Evolutionary conservation across 176 grass and related monocot species (phyloP), one percentile per base, ranked within the genome.

Genomic region (Elymus sibiricus): DNA sequence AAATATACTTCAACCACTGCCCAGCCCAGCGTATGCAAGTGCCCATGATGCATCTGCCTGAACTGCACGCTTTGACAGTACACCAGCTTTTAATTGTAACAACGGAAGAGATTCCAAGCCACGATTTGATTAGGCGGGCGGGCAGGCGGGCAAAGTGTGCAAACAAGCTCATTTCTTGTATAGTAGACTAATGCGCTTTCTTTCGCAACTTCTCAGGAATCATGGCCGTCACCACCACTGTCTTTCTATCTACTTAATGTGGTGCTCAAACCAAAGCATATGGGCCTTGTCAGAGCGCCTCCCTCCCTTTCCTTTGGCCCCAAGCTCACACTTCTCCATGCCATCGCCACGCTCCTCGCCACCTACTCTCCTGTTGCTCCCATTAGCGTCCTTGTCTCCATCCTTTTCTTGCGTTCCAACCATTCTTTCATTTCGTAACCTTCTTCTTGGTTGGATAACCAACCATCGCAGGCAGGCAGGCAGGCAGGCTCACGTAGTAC

Each of bases 261-360:
- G 82, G 89, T 87, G 79, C 85, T 91, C 61, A 66, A 87, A 88
- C 70, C 85, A 53, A 88, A 85, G 85, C 89, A 85, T 91, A 88
- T 91, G 90, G 89, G 82, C 43, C 49, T 61, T 70, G 90, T 85
- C 82, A 91, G 89, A 80, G 75, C 15, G 39, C 22, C 4, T 0
- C 8, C 58, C 1, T 39, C 7, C 80, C 69, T 91, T 91, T 85
- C 86, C 82, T 91, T 88, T 78, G 82, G 85, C 82, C 82, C 82
- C 90, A 91, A 91, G 86, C 82, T 88, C 90, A 91, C 85, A 88
- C 82, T 76, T 91, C 81, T 91, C 85, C 89, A 88, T 84, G 76
- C 34, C 49, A 17, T 53, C 16, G 42, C 11, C 1, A 0, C n/a
- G n/a, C n/a, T n/a, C n/a, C n/a, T n/a, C n/a, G 56, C 53, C 67